phyloP scores from a whole-genome alignment of 345 rosid species.

The Melaleuca alternifolia region DNA sequence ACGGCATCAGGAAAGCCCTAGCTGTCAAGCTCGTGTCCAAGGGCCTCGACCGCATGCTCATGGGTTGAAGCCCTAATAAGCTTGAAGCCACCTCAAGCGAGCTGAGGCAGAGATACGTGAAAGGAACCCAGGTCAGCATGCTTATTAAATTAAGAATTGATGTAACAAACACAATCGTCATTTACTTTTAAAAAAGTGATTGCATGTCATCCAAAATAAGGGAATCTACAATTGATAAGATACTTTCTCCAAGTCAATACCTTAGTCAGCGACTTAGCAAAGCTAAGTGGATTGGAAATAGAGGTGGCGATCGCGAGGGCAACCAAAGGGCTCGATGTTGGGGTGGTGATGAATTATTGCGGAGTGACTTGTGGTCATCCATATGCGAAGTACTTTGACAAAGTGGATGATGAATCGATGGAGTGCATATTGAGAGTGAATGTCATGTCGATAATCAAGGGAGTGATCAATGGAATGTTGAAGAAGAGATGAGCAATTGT shows the following conservation, averaged over 20 bases:
- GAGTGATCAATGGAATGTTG: slow-evolving; percentile 28
- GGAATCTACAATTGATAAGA: not conserved
- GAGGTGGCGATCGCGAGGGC: not conserved
- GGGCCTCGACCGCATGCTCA: slow-evolving; percentile 27
- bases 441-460: slow-evolving; percentile 18
- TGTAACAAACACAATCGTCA: not conserved
- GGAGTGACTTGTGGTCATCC: slow-evolving; percentile 14
- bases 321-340: slow-evolving; percentile 29
- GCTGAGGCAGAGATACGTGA: not conserved
- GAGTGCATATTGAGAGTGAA: slow-evolving; percentile 33
- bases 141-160: not conserved
- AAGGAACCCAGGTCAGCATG: not conserved
- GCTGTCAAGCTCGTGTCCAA: slow-evolving; percentile 26
- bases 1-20: slow-evolving; percentile 40
- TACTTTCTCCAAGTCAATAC: not conserved
- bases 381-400: slow-evolving; percentile 22
- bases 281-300: slow-evolving; percentile 11
- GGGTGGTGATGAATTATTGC: slow-evolving; percentile 26
- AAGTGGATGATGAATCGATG: slow-evolving; percentile 19
- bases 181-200: not conserved
- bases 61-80: slow-evolving; percentile 23
- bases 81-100: slow-evolving; percentile 6
- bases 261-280: slow-evolving; percentile 19
- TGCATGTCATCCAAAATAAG: not conserved
- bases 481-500: slow-evolving; percentile 36